Base-by-base conservation (phyloP, 2,329 filamentous ascomycete genomes). In the Capronia coronata region DNA sequence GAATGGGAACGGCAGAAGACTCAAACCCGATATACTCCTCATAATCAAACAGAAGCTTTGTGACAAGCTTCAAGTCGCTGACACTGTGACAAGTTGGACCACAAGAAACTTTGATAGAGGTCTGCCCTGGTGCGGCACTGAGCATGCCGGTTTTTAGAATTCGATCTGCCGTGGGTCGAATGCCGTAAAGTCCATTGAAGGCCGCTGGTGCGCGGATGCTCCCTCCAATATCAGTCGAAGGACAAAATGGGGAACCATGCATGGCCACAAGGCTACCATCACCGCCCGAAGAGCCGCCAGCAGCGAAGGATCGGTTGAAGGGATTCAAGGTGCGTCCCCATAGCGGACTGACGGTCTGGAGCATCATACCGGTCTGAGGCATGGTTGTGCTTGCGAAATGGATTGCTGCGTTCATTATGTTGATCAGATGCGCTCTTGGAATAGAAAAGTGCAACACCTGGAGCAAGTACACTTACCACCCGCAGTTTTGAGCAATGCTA, bases 71-170 rank as follows among this genome's bases (percentile, higher is more conserved):
- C 37, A 72, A 55, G 2, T 76, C 78, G 37, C 70, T 69, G 11
- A 80, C 62, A 44, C 70, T 74, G 2, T 76, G 78, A 3, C 72
- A 75, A 16, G 82, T 56, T 0, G 79, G 78, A 0, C 79, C 79
- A 8, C 78, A 67, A 0, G 76, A 71, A 0, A 69, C 64, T 13
- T 76, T 62, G 32, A 81, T 71, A 7, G 56, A 54, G 18, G 52
- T 54, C 18, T 58, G 45, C 6, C 57, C 57, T 2, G 43, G 30
- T 5, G 40, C 46, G 16, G 57, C 27, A 6, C 48, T 49, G 9
- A 32, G 27, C 40, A 53, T 45, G 3, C 57, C 57, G 13, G 25
- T 44, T n/a, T 51, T 9, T 65, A 63, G 55, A 75, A 73, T 23
- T 67, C 63, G 5, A 68, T 54, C 48, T 9, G 57, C 59, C 11